A percentile compares a stretch with the other conserved stretches of the same genome.
Conservation (phyloP, 495 filamentous ascomycete species). For the Glonium stellatum region DNA sequence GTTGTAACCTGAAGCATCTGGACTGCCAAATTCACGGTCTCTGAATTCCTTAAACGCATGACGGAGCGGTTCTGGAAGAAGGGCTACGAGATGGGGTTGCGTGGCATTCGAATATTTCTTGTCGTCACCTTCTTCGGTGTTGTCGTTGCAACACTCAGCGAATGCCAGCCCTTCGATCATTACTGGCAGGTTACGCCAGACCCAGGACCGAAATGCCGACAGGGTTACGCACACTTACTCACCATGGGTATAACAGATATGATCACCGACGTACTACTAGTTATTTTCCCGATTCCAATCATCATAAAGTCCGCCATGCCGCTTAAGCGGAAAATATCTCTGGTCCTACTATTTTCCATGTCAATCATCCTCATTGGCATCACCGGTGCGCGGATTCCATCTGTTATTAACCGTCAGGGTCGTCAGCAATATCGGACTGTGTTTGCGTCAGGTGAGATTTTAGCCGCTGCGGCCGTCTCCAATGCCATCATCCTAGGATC, state of each 20-base stretch:
- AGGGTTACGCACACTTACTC: slow-evolving; percentile 75
- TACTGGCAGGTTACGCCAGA: slow-evolving; percentile 93
- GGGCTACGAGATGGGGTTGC: slow-evolving; percentile 59
- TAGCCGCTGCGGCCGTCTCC: slow-evolving; percentile 37
- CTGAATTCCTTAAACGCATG: slow-evolving; percentile 82
- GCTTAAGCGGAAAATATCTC: slow-evolving; percentile 46
- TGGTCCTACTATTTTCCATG: slow-evolving; percentile 72
- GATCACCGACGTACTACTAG: slow-evolving; percentile 77
- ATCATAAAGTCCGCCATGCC: slow-evolving; percentile 67
- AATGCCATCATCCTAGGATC: slow-evolving; percentile 39
- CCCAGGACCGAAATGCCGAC: slow-evolving; percentile 75
- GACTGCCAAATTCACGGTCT: slow-evolving; percentile 83
- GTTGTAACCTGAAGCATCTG: slow-evolving; percentile 57
- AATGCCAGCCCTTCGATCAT: slow-evolving; percentile 76
- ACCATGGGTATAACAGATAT: slow-evolving; percentile 84
- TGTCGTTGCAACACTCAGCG: slow-evolving; percentile 69
- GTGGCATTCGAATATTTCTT: slow-evolving; percentile 66
- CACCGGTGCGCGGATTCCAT: slow-evolving; percentile 34
- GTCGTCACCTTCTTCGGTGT: slow-evolving; percentile 68
- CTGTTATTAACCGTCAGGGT: slow-evolving; percentile 32
- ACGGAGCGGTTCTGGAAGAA: slow-evolving; percentile 61
- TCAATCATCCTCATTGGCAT: slow-evolving; percentile 64
- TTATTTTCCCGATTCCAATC: slow-evolving; percentile 82
- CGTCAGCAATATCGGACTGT: slow-evolving; percentile 39
- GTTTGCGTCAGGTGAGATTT: slow-evolving; percentile 37